Evolutionary conservation across 2,329 filamentous ascomycete species (phyloP).

Genomic region (Verticillium longisporum): DNA sequence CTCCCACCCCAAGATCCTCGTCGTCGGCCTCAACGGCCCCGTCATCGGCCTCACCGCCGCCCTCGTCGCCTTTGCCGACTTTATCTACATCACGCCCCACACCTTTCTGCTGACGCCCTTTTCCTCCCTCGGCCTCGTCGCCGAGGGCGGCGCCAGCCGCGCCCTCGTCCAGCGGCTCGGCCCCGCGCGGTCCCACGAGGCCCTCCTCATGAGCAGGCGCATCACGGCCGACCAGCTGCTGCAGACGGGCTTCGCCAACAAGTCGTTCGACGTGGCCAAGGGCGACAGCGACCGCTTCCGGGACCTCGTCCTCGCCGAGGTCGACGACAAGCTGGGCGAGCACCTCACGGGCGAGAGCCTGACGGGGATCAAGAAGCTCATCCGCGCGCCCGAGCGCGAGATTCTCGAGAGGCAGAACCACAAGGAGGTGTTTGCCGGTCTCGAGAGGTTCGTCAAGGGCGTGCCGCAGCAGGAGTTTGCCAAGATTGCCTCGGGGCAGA

Average conservation of each 20-base stretch:
- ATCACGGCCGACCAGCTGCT: constrained; percentile 70
- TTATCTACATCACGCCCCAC: constrained; percentile 79
- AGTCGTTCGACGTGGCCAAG: constrained; percentile 55
- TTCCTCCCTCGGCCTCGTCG: constrained; percentile 79
- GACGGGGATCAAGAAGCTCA: constrained; percentile 76
- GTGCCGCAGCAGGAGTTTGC: constrained; percentile 84
- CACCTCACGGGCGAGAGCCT: constrained; percentile 77
- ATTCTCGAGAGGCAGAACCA: constrained; percentile 71
- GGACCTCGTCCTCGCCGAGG: constrained; percentile 65
- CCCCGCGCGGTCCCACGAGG: constrained; percentile 79
- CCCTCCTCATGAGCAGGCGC: constrained; percentile 80
- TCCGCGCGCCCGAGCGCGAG: constrained; percentile 67
- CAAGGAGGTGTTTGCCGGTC: constrained; percentile 75
- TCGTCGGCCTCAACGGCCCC: constrained; percentile 87
- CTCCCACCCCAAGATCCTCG: constrained; percentile 87
- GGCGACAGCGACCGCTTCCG: constrained; percentile 65
- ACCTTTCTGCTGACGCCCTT: constrained; percentile 89
- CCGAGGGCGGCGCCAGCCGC: constrained; percentile 76
- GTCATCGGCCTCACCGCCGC: constrained; percentile 84
- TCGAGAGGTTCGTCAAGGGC: constrained; percentile 73
- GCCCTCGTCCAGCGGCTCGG: constrained; percentile 78
- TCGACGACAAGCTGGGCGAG: constrained; percentile 71
- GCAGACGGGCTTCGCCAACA: constrained; percentile 76
- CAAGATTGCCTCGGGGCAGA: constrained; percentile 79
- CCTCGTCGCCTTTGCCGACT: constrained; percentile 77